A percentile compares a stretch with the other conserved stretches of the same genome.
Conservation (phyloP, 192 early-diverging fungal genomes). For the Gonapodya prolifera region DNA sequence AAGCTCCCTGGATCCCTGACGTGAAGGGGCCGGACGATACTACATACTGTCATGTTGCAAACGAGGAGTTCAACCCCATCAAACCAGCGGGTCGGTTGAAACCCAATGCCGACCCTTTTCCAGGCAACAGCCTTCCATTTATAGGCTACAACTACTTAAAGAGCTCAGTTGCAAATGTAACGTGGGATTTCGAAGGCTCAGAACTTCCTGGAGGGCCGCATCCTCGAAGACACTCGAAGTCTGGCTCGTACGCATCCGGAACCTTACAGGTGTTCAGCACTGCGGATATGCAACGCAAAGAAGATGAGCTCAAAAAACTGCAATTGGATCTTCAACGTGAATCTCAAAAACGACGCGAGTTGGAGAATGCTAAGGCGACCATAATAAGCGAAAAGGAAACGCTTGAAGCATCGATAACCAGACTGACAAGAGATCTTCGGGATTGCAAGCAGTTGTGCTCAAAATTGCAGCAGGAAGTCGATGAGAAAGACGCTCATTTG, state of each 20-base stretch:
- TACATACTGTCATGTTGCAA: slow-evolving; percentile 58
- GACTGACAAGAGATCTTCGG: neutral
- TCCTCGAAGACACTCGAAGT: neutral
- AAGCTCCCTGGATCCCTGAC: slow-evolving; percentile 77
- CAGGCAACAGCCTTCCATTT: neutral
- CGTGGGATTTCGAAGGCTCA: neutral
- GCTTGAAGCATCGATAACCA: neutral
- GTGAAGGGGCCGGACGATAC: slow-evolving; percentile 79
- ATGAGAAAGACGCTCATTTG: neutral
- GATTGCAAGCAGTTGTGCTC: neutral
- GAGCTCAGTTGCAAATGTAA: neutral
- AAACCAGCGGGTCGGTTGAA: neutral
- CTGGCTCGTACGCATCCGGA: neutral
- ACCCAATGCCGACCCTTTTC: neutral
- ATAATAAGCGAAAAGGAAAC: neutral
- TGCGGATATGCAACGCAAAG: neutral
- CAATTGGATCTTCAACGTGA: neutral
- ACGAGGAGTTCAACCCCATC: slow-evolving; percentile 56
- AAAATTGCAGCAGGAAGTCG: neutral
- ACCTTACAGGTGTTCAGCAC: neutral
- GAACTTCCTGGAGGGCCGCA: neutral
- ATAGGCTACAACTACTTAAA: neutral
- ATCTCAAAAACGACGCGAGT: neutral
- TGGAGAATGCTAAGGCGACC: neutral
- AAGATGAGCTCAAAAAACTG: neutral